Evolutionary conservation across 495 filamentous ascomycete genomes (phyloP), one percentile per base, ranked within the genome.

Genomic region (Penicillium crystallinum): DNA sequence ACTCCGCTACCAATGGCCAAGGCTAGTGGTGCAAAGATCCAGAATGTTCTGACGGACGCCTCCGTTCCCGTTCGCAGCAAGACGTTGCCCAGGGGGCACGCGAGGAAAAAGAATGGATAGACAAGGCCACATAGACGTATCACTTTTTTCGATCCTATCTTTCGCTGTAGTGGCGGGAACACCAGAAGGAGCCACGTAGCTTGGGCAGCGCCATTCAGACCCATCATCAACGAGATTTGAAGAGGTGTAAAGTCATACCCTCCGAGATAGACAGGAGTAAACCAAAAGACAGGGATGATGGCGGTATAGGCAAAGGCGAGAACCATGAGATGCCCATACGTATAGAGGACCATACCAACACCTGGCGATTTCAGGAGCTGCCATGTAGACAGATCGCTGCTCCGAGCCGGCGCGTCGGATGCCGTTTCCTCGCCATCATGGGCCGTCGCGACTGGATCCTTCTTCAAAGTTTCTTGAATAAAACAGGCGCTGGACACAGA

Each of bases 301-400:
- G 84, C 81, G 1, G 86, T 88, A 60, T 82, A 90, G 0, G 77
- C 72, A 51, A 81, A 77, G 1, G 81, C 83, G 6, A 88, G 72
- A 1, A 85, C 54, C 80, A 83, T 82, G 36, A 79, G 67, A 61
- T 85, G 77, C 0, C 68, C 75, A 62, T 83, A 86, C 23, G 80
- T 70, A 54, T 77, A 78, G 1, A 88, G 65, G n/a, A 88, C 84
- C 31, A 70, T 71, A 21, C 64, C 63, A 5, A 90, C 85, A 14
- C 84, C 83, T 0, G 84, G 83, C 4, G 71, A 58, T 52, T 74
- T 77, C 36, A 87, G n/a, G 12, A 89, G 69, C 17, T 81, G 66
- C 68, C 71, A 64, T 0, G 76, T 80, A 10, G 81, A 73, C 46
- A 79, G 63, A 5, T 63, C 45, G 6, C 7, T 27, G 22, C 43